Conservation (phyloP, 2,329 filamentous ascomycete species). For the Penicillium sp. region DNA sequence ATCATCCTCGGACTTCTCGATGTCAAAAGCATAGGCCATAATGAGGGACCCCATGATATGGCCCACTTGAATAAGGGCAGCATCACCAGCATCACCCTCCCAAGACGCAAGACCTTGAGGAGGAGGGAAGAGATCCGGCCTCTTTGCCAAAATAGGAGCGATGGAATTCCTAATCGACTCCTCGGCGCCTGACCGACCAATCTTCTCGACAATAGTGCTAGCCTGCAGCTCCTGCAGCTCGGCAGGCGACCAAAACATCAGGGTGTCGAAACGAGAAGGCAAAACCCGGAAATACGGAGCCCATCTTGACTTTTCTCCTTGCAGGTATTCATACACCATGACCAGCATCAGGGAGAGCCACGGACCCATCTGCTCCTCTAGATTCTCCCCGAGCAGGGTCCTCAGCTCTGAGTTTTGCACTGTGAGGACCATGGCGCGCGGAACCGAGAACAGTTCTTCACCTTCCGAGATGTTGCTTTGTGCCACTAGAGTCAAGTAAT, state of each 20-base stretch:
- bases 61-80: conserved; percentile 49
- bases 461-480: conserved; percentile 60
- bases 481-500: conserved; percentile 51
- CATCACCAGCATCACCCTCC: conserved; percentile 34
- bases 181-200: conserved; percentile 66
- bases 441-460: conserved; percentile 71
- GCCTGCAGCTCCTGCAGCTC: conserved; percentile 68
- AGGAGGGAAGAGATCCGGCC: conserved; percentile 38
- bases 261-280: conserved; percentile 64
- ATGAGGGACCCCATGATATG: conserved; percentile 80
- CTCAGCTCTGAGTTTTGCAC: conserved; percentile 62
- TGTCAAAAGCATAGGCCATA: conserved; percentile 87
- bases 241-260: conserved; percentile 75
- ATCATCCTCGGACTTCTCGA: conserved; percentile 52
- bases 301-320: conserved; percentile 58
- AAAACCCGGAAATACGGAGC: conserved; percentile 68
- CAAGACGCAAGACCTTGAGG: conserved; percentile 34
- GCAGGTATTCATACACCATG: conserved; percentile 66
- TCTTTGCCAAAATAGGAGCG: conserved; percentile 43
- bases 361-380: conserved; percentile 40
- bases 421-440: conserved; percentile 61
- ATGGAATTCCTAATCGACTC: conserved; percentile 55
- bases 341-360: conserved; percentile 61
- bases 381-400: conserved; percentile 48
- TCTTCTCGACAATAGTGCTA: conserved; percentile 65